Conservation (phyloP, 331 rosid species). For the Erythrophleum ivorense region DNA sequence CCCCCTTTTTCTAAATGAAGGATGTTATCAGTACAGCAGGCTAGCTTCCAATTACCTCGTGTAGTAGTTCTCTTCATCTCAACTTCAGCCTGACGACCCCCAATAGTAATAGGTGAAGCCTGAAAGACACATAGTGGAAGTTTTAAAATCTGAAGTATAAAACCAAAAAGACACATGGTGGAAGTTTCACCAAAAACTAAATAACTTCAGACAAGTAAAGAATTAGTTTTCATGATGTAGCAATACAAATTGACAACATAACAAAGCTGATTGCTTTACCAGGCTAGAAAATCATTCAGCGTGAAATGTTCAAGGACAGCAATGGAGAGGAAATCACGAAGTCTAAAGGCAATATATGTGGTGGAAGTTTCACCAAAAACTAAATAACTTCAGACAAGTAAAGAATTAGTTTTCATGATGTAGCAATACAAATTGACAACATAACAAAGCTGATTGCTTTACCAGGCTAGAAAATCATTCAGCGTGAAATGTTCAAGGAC, state of each 20-base stretch:
- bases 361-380: too few species aligned
- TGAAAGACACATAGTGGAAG: conserved; percentile 37
- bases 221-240: background rate
- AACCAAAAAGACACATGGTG: background rate
- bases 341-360: background rate
- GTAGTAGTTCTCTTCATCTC: conserved; percentile 73
- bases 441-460: too few species aligned
- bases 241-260: background rate
- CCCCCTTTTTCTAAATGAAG: conserved; percentile 24
- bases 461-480: too few species aligned
- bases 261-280: background rate
- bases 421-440: too few species aligned
- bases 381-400: too few species aligned
- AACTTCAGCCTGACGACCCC: conserved; percentile 55
- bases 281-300: conserved; percentile 5
- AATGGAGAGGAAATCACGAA: background rate
- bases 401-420: too few species aligned
- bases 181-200: background rate
- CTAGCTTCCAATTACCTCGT: conserved; percentile 57
- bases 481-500: too few species aligned
- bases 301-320: background rate
- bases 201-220: background rate
- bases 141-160: background rate
- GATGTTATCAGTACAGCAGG: background rate
- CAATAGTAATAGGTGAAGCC: conserved; percentile 68